phyloP scores from a whole-genome alignment of 2,329 filamentous ascomycete species.

The Fusarium drepaniforme region DNA sequence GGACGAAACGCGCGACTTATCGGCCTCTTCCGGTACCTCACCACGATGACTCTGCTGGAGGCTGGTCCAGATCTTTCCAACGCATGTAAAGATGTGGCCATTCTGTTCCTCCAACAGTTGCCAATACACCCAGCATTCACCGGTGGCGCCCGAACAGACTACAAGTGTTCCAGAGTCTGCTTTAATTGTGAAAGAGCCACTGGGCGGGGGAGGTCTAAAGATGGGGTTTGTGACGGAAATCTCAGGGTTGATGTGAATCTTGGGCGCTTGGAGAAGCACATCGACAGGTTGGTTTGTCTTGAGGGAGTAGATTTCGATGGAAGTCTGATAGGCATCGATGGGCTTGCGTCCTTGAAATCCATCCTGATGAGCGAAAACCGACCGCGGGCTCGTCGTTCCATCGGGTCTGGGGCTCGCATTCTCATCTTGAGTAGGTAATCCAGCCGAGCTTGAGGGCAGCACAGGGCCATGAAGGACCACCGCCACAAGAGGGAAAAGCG shows the following conservation, averaged over 20 bases:
- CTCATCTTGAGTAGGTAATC: conserved; percentile 52
- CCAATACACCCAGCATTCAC: conserved; percentile 86
- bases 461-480: conserved; percentile 85
- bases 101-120: conserved; percentile 60
- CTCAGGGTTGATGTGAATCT: conserved; percentile 67
- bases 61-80: conserved; percentile 93
- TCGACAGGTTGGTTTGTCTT: conserved; percentile 78
- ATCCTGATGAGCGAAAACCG: conserved; percentile 54
- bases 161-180: conserved; percentile 79
- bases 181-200: conserved; percentile 79
- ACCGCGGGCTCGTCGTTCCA: conserved; percentile 56
- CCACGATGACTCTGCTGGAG: conserved; percentile 72
- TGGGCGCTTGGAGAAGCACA: conserved; percentile 78
- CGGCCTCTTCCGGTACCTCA: conserved; percentile 61
- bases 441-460: conserved; percentile 57
- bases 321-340: conserved; percentile 82
- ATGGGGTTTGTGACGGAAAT: conserved; percentile 70
- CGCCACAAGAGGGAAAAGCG: conserved; percentile 79
- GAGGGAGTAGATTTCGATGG: conserved; percentile 90
- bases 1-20: conserved; percentile 52
- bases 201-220: conserved; percentile 76
- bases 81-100: conserved; percentile 68
- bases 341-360: conserved; percentile 50
- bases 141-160: conserved; percentile 84
- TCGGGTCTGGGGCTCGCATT: conserved; percentile 56